Evolutionary conservation across 257 asterid species (phyloP).

Genomic region (Gentiana straminea): DNA sequence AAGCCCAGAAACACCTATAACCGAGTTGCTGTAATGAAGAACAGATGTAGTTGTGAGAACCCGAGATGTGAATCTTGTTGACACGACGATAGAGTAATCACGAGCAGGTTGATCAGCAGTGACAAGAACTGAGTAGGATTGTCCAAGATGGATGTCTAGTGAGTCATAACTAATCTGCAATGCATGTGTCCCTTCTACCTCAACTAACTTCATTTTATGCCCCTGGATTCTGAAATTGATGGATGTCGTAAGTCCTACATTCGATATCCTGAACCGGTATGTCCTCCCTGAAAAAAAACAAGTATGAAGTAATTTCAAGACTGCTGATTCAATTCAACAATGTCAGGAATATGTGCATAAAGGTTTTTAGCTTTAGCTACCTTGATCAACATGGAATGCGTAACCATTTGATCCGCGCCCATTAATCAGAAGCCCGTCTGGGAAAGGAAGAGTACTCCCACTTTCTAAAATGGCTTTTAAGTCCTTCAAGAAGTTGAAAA

Average conservation of each 20-base stretch:
- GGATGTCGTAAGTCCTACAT: constrained; percentile 10
- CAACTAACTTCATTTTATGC: constrained; percentile 10
- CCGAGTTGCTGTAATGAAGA: constrained; percentile 8
- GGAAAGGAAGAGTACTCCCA: constrained; percentile 14
- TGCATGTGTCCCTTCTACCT: constrained; percentile 10
- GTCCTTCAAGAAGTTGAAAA: constrained; percentile 8
- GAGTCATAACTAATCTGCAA: constrained; percentile 18
- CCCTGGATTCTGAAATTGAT: constrained; percentile 13
- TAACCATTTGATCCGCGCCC: constrained; percentile 12
- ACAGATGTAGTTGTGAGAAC: constrained; percentile 6
- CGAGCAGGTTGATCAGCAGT: constrained; percentile 10
- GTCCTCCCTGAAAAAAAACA: constrained; percentile 7
- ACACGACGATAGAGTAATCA: constrained; percentile 7
- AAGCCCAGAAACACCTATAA: constrained; percentile 4
- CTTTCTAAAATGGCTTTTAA: constrained; percentile 11
- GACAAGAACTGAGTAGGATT: constrained; percentile 6
- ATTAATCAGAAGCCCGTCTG: constrained; percentile 17
- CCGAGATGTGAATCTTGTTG: constrained; percentile 4
- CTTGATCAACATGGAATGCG: constrained; percentile 10
- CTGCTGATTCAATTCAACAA: background rate
- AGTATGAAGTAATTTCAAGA: background rate
- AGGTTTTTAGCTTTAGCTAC: background rate
- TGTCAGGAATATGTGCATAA: too few species aligned
- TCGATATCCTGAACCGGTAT: constrained; percentile 13
- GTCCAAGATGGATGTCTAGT: constrained; percentile 10